Base-by-base conservation (phyloP, 257 asterid genomes). In the Verbascum thapsus region DNA sequence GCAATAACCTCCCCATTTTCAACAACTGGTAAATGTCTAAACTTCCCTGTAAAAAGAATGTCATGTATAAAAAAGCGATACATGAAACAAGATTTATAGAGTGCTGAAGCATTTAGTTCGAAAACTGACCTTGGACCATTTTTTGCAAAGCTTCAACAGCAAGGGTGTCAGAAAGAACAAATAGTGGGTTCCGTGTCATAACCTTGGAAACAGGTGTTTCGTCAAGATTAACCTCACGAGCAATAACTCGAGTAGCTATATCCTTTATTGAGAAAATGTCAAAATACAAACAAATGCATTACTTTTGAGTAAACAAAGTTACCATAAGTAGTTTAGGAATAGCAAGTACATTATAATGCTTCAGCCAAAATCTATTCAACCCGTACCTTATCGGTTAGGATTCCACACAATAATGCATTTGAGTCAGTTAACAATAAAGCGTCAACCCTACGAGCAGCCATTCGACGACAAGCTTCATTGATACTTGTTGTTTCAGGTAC, bases 111-210 rank as follows among this genome's bases (percentile, higher is more conserved):
- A 39, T 57, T 68, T n/a, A 0, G 47, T 47, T 39, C 51, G 63
- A 76, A 48, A 61, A 34, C 56, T 39, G 32, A 94, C 97, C 99
- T 79, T 85, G 95, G 35, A 94, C 99, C 99, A 94, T 94, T 86
- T 94, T 94, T 64, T 94, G 99, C 80, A 94, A 68, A 68, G 99
- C 99, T 77, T 94, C 99, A 13, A 90, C 99, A 54, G 99, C 97
- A 58, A 87, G 95, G 32, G 99, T 85, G 74, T 94, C 99, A 11
- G 99, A 90, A 23, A 94, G 95, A 71, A 94, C 99, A 68, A 94
- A 94, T 20, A 82, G 88, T 2, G 99, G 99, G 43, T 90, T 94
- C 76, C 85, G 84, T n/a, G 99, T 94, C 99, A 94, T 94, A 49
- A 94, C 94, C 68, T 82, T 84, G 20, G 99, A 94, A 64, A 83